Base-by-base conservation (phyloP, 495 filamentous ascomycete genomes). In the Letharia lupina region DNA sequence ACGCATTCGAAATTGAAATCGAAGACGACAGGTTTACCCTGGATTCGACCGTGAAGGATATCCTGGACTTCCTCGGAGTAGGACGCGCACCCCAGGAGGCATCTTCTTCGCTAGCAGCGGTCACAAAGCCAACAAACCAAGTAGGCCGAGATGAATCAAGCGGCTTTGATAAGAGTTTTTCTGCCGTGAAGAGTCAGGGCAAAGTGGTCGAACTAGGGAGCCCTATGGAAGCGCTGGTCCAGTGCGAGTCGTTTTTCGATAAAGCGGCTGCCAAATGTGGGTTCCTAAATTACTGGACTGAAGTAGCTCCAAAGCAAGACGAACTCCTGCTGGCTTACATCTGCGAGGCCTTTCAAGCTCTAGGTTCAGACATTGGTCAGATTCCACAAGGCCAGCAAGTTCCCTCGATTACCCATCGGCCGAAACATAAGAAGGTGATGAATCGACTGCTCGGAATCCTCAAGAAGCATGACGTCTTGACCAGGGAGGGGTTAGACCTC, bases 321-420 rank as follows among this genome's bases (percentile, higher is more conserved):
- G 40, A 69, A 33, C 70, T 81, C 1, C 67, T 78, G 0, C 60
- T 76, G 2, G 70, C 72, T 20, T 81, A 80, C 60, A 72, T 75
- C 8, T 63, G 73, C 15, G 75, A 78, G 56, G 77, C 74, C 5
- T 80, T 79, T 48, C 59, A 54, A 5, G 50, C 54, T 37, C 63
- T 81, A 2, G 78, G 74, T 2, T 69, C 61, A 33, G 68, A 78
- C 18, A 35, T 80, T 11, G 44, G 41, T 7, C 31, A 42, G 1
- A 60, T 76, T 4, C 20, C 47, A 12, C 60, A 66, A 18, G 78
- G 74, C 10, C 62, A 72, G 13, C 16, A 33, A 37, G 48, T 77
- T 11, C 73, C 73, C 13, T 31, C 60, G 8, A 64, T 76, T 10
- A 33, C 61, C 20, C 58, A 64, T 61, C 61, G 73, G 1, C 66